A percentile compares a stretch with the other conserved stretches of the same genome.
Conservation (phyloP, 108 stramenopile genomes). For the Mediolabrus comicus region DNA sequence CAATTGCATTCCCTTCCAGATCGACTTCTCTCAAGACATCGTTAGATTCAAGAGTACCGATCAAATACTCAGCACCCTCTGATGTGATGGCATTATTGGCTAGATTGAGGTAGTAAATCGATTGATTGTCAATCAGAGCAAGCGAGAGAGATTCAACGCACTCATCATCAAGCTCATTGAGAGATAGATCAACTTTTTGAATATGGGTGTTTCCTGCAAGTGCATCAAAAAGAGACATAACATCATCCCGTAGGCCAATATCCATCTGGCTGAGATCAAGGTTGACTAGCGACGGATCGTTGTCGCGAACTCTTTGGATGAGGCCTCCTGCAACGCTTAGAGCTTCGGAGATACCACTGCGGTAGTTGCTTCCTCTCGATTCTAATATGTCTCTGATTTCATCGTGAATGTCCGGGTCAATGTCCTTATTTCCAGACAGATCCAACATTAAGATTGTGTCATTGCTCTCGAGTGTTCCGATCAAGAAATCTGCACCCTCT, state of each 20-base stretch:
- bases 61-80: constrained; percentile 45
- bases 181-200: constrained; percentile 2
- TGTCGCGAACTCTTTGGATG: constrained; percentile 1
- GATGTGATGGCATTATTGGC: constrained; percentile 25
- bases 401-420: not conserved
- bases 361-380: not conserved
- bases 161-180: constrained; percentile 7
- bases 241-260: not conserved
- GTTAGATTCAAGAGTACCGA: constrained; percentile 35
- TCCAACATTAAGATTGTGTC: constrained; percentile 24
- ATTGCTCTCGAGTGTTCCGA: constrained; percentile 33
- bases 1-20: constrained; percentile 38
- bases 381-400: not conserved
- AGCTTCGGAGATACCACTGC: not conserved
- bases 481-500: constrained; percentile 44
- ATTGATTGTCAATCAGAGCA: not conserved
- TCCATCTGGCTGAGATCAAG: not conserved
- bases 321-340: not conserved
- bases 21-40: constrained; percentile 28
- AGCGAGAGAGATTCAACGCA: not conserved
- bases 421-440: constrained; percentile 24
- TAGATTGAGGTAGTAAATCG: constrained; percentile 2
- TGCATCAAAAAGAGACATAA: not conserved
- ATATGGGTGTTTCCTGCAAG: not conserved
- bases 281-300: not conserved